Base-by-base conservation (phyloP, 768 basidiomycete species). In the Hericium coralloides region DNA sequence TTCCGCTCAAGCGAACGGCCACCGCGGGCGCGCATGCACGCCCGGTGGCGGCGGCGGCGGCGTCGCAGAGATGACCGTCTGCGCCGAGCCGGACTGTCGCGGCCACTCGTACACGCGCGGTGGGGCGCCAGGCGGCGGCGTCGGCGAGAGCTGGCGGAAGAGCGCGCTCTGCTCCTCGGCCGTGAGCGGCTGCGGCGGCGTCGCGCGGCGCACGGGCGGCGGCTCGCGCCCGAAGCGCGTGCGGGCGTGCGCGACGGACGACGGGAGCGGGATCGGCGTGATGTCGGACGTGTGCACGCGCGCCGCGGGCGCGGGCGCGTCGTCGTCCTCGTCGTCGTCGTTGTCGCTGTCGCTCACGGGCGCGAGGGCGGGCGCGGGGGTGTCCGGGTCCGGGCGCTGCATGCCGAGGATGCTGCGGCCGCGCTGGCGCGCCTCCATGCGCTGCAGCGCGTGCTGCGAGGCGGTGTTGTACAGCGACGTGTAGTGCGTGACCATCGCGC, bases 101-200 rank as follows among this genome's bases (percentile, higher is more conserved):
- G n/a, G n/a, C 61, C 61, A 62, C 12, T 49, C 57, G 39, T 60
- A 62, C 18, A 60, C 52, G 45, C 45, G 59, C 5, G 61, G 61
- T 10, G 61, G 60, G n/a, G 57, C 59, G n/a, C 56, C 60, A n/a
- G 59, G 61, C 54, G 59, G 61, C 22, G 59, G 61, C 2, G 61
- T 60, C 10, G 53, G 61, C 47, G 60, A 53, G 45, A 53, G 2
- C 43, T 22, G 12, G 17, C 56, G 58, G 31, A 45, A 12, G 12
- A 39, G 23, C 22, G 22, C 49, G 25, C 15, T 17, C 49, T 50
- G 49, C 20, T 50, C 18, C 20, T 38, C 38, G 8, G 52, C 37
- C 17, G 52, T 53, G 31, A 37, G 52, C 38, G 36, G 52, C 26
- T 22, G 25, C 17, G 26, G 49, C 17, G 43, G 41, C 41, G 41